Evolutionary conservation across 179 eudicot species (phyloP).

Genomic region (Beta corolliflora): DNA sequence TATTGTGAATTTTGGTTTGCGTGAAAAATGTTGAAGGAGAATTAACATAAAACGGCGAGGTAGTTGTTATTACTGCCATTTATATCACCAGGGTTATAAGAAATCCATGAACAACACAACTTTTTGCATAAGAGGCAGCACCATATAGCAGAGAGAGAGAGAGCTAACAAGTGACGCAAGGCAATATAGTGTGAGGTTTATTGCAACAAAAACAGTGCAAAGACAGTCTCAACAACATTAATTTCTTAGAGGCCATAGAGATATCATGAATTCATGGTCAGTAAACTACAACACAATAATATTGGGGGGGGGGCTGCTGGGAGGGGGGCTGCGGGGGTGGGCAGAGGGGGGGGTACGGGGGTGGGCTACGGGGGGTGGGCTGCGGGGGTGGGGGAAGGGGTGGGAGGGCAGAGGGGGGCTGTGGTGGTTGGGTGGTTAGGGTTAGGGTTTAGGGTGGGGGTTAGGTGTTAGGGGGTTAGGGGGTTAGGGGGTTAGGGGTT

Average conservation of each 20-base stretch:
- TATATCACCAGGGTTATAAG: background rate
- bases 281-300: no score
- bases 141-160: background rate
- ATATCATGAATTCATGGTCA: no score
- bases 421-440: no score
- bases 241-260: background rate
- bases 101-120: background rate
- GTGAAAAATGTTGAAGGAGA: slow-evolving; percentile 41
- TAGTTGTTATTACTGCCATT: background rate
- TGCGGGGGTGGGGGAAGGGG: no score
- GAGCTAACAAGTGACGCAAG: background rate
- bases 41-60: background rate
- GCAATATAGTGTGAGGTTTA: background rate
- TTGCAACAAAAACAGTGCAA: background rate
- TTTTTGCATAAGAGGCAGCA: background rate
- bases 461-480: no score
- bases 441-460: no score
- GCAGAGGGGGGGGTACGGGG: no score
- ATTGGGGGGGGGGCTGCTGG: no score
- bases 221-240: background rate
- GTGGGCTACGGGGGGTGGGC: no score
- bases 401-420: no score
- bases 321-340: no score
- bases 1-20: slow-evolving; percentile 95
- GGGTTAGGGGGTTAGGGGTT: no score